Evolutionary conservation across 208 protist species (phyloP), one percentile per base, ranked within the genome.

Genomic region (Endotrypanum monterogeii): DNA sequence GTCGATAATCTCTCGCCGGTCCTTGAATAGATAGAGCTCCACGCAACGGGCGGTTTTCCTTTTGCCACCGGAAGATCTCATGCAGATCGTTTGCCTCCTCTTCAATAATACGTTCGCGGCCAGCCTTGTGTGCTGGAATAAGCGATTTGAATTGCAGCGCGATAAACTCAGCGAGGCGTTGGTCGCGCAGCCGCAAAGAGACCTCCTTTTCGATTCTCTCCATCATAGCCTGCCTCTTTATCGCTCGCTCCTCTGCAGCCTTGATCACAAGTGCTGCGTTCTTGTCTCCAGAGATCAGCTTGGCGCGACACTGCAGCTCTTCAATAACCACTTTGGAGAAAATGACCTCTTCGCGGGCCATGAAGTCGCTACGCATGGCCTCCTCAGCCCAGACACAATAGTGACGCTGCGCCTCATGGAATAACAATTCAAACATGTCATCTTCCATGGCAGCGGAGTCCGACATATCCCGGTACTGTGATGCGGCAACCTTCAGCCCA

Each of bases 41-140:
- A 11, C 87, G 83, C 37, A 95, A 82, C 1, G 88, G 89, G 46
- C 83, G 80, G 32, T 87, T 69, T 50, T 84, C 81, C 56, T 83
- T 86, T 52, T 92, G 79, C 85, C 84, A 88, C 2, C 37, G 70
- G 18, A 90, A 79, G 6, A 90, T 30, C n/a, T 30, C 30, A 3
- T 23, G 28, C 16, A 90, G 67, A n/a, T 73, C 80, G 46, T 81
- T 70, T 14, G 46, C 56, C 72, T 93, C 87, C 61, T 90, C 82
- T 0, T 61, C 56, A 28, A 83, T 37, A 41, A 93, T 87, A 65
- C 48, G 60, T 20, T 69, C 58, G 25, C 72, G 57, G 12, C 77
- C 83, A 6, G 74, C 67, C 12, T 52, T 78, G 71, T 93, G 81
- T 4, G 71, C 57, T 0, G 88, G 85, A 2, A 93, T 82, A 18